phyloP scores from a whole-genome alignment of 2,329 filamentous ascomycete species.

The Penicillium janthinellum region DNA sequence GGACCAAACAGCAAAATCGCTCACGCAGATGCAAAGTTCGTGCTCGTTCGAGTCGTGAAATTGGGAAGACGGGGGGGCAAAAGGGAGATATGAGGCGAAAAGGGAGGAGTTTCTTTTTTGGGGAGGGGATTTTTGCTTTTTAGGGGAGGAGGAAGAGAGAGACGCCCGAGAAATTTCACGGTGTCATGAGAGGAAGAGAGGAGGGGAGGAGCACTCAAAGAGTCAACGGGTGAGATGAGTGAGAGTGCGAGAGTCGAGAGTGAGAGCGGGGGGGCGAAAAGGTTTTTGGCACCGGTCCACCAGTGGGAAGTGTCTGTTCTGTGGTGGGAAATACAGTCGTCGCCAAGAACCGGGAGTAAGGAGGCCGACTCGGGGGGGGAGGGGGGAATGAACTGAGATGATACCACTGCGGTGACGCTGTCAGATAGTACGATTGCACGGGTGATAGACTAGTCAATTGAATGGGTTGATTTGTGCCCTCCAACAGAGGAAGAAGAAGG shows the following conservation, averaged over 20 bases:
- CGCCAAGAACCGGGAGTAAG: constrained; percentile 2
- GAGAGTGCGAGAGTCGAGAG: neutral
- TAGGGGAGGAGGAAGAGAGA: constrained; percentile 4
- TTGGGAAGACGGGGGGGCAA: neutral
- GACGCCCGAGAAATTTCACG: constrained; percentile 1
- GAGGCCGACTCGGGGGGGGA: neutral
- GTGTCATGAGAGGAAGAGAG: neutral
- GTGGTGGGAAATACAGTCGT: neutral
- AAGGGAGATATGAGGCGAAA: neutral
- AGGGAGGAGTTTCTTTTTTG: constrained; percentile 3
- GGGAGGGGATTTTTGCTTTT: constrained; percentile 4
- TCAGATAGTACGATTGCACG: neutral
- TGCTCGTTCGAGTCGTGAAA: constrained; percentile 23
- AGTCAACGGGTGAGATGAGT: neutral
- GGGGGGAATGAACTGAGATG: neutral
- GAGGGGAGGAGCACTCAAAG: neutral
- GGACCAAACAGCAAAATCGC: constrained; percentile 16
- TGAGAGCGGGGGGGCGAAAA: constrained; percentile 9
- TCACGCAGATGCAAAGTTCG: constrained; percentile 22
- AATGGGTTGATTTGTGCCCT: neutral
- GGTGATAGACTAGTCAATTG: neutral
- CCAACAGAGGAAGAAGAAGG: neutral
- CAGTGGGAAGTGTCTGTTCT: neutral
- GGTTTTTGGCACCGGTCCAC: constrained; percentile 19
- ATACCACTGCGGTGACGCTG: too few relatives aligned